Base-by-base conservation (phyloP, 2,329 filamentous ascomycete genomes). In the Fusarium newnesense region DNA sequence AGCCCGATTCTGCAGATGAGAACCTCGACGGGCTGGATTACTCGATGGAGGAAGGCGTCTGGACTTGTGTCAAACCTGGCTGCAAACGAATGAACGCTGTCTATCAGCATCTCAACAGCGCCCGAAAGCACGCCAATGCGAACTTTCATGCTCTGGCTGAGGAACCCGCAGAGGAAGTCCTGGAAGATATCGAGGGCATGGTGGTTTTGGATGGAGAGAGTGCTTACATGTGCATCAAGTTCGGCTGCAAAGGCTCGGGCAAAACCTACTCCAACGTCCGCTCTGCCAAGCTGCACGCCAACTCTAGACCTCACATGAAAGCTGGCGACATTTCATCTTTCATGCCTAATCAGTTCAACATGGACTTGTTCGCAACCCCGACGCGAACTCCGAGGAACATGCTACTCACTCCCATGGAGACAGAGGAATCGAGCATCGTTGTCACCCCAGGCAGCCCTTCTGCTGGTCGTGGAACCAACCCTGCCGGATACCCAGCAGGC, bases 361-460 rank as follows among this genome's bases (percentile, higher is more conserved):
- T 39, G 34, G 34, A 18, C 10, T 28, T 30, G 1, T 56, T 60
- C 12, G 28, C 49, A 5, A 72, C 73, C 3, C 65, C 75, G 2
- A 52, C 42, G 1, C 24, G 10, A 4, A 28, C 21, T 2, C 37
- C 34, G 4, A 24, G n/a, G 5, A 39, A 56, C 3, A 21, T 64
- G 0, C 40, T 72, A 2, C 34, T 65, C 1, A 73, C 73, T 1
- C 73, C 73, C 2, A 58, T 68, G 9, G 61, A 75, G 4, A 37
- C 60, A 2, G 42, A 44, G 4, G 30, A 19, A 9, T 37, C 44
- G 4, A 26, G 53, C 1, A 54, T 40, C 5, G 26, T 32, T 7
- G 24, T 16, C 16, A 75, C 30, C 1, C 75, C 72, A 2, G 32
- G 21, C 9, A 77, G 74, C n/a, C 74, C 75, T 6, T 77, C 74